Conservation (phyloP, 768 basidiomycete species). For the Zangia roseola region DNA sequence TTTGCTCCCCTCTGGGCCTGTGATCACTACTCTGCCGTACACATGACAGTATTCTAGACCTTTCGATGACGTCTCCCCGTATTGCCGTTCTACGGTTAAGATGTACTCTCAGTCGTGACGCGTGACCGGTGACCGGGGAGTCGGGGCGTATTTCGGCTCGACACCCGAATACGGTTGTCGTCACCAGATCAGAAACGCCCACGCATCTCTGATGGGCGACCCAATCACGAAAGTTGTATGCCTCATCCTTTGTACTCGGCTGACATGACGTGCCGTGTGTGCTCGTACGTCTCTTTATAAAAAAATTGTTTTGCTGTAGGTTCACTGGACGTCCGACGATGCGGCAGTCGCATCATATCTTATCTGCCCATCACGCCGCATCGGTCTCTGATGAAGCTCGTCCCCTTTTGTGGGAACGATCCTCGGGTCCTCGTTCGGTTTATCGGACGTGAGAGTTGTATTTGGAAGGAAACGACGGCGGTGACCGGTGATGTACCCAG, state of each 20-base stretch:
- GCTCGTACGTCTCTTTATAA: neutral
- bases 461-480: neutral
- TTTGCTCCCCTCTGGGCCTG: neutral
- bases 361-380: conserved; percentile 5
- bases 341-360: conserved; percentile 3
- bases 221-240: conserved; percentile 1
- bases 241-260: neutral
- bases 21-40: neutral
- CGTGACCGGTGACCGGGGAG: no score
- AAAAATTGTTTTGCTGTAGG: conserved; percentile 1
- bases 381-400: neutral
- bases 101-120: neutral
- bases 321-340: neutral
- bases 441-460: neutral
- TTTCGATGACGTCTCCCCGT: neutral
- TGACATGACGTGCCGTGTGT: neutral
- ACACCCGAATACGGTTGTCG: conserved; percentile 4
- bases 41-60: neutral
- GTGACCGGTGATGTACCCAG: no score
- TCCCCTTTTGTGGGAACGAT: neutral
- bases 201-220: neutral
- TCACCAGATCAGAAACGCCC: conserved; percentile 4
- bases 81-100: neutral
- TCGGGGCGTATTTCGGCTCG: neutral
- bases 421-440: neutral